phyloP scores from a whole-genome alignment of 192 early-diverging fungal genomes.

The Coemansia sp. region DNA sequence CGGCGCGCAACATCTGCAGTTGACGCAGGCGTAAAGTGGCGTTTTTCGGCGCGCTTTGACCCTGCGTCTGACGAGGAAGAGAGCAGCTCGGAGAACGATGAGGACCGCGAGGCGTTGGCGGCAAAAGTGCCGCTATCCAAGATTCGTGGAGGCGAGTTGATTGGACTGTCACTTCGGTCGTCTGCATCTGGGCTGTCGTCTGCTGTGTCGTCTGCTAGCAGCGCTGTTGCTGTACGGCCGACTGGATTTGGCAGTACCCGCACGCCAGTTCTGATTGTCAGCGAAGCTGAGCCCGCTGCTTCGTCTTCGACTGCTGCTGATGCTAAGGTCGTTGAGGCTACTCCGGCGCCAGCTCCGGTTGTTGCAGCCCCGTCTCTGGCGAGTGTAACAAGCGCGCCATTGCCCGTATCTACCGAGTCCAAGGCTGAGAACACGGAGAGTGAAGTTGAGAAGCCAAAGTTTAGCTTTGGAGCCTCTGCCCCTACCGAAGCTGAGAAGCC shows the following conservation, averaged over 20 bases:
- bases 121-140: constrained; percentile 41
- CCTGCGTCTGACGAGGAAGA: constrained; percentile 18
- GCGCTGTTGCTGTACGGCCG: constrained; percentile 21
- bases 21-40: constrained; percentile 29
- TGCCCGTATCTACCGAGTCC: background rate
- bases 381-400: background rate
- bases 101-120: constrained; percentile 43
- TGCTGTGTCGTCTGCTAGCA: constrained; percentile 2
- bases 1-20: constrained; percentile 16
- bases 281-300: constrained; percentile 19
- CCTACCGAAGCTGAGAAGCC: constrained; percentile 1
- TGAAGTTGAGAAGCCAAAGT: constrained; percentile 4
- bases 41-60: constrained; percentile 45
- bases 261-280: constrained; percentile 33
- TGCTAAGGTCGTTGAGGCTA: background rate
- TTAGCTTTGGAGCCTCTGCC: constrained; percentile 17
- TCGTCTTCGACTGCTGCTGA: background rate
- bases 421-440: background rate
- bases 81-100: constrained; percentile 34
- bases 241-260: constrained; percentile 50
- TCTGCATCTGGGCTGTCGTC: constrained; percentile 17
- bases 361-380: background rate
- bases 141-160: constrained; percentile 50
- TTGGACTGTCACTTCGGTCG: constrained; percentile 39
- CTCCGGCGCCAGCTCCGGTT: background rate